These are phyloP conservation scores for Arabidopsis hybrid DNA, from an alignment of 441 rosid genomes.

Conservation along the genomic window DNA sequence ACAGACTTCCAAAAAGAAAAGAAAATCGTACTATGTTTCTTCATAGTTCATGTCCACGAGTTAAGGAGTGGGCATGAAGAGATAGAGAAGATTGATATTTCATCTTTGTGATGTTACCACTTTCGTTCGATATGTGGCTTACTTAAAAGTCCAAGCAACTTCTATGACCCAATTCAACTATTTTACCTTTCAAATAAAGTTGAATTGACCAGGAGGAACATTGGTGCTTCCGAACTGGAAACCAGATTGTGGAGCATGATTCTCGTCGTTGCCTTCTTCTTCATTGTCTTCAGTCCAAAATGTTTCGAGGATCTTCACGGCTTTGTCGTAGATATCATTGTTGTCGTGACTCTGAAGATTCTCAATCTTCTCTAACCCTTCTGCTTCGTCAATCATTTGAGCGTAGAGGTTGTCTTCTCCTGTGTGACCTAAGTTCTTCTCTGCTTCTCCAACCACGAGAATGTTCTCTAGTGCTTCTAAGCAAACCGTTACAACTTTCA, in stretches of 20 bases:
- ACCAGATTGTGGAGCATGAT: conserved; percentile 45
- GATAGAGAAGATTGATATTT: conserved; percentile 1
- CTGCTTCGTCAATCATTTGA: conserved; percentile 61
- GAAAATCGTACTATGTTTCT: conserved; percentile 14
- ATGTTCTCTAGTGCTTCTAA: conserved; percentile 62
- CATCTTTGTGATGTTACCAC: conserved; percentile 26
- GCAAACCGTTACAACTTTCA: conserved; percentile 56
- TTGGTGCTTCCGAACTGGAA: conserved; percentile 49
- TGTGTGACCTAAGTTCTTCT: conserved; percentile 48
- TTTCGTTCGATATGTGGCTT: not conserved
- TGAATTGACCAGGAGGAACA: conserved; percentile 40
- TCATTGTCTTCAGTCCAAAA: conserved; percentile 59
- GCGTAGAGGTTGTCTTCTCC: conserved; percentile 51
- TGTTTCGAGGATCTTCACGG: conserved; percentile 55
- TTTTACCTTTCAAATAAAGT: conserved; percentile 34
- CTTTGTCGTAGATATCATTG: conserved; percentile 56
- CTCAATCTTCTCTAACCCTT: conserved; percentile 64
- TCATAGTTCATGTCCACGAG: conserved; percentile 22
- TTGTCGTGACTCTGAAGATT: conserved; percentile 64
- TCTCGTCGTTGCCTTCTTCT: conserved; percentile 43
- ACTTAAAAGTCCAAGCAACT: conserved; percentile 16
- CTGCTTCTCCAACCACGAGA: conserved; percentile 61
- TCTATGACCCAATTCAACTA: conserved; percentile 10
- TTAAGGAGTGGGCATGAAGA: conserved; percentile 23
- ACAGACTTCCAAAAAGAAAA: not conserved